Base-by-base conservation (phyloP, 805 yeast species). In the Candida dajiaensis region DNA sequence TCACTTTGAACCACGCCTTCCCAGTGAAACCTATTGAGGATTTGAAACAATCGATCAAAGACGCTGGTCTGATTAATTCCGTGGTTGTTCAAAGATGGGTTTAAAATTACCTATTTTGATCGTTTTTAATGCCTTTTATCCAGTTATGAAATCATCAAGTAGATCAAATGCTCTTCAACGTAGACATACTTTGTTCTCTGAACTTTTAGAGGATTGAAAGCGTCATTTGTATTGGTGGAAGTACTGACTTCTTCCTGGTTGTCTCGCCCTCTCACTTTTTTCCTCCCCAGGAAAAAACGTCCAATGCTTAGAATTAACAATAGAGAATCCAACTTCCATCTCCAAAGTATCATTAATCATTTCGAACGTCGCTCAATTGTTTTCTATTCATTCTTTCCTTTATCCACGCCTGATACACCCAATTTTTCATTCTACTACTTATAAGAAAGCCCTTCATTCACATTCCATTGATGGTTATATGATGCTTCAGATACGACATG, bases 11-110 rank as follows among this genome's bases (percentile, higher is more conserved):
- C 46, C 80, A 85, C 51, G 80, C 95, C 0, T 88, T 88, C 69
- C 98, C 98, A 10, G 82, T 85, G 25, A 77, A 79, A 62, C 80
- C 83, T 23, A 77, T 92, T 37, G 80, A 76, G 42, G 80, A 85
- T 47, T 67, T 72, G 39, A 69, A 68, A 11, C 61, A 72, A 35
- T 76, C 85, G 2, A 78, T 92, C 42, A 77, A 75, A 47, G 89
- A 81, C 25, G 94, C 95, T 5, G 88, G 88, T 29, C 71, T 89
- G 52, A 75, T 77, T 43, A 87, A 87, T 55, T 78, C 97, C 2
- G 96, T 88, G n/a, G 81, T 90, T 26, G 88, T 90, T 16, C 97
- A 89, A 66, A 82, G 94, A 68, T 86, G 95, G 94, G 72, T 39
- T 33, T 33, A 33, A 16, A 33, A 5, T 7, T 12, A 3, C 28